These are phyloP conservation scores for Celoporthe dispersa DNA, from an alignment of 2,329 filamentous ascomycete species.

Conservation along the genomic window DNA sequence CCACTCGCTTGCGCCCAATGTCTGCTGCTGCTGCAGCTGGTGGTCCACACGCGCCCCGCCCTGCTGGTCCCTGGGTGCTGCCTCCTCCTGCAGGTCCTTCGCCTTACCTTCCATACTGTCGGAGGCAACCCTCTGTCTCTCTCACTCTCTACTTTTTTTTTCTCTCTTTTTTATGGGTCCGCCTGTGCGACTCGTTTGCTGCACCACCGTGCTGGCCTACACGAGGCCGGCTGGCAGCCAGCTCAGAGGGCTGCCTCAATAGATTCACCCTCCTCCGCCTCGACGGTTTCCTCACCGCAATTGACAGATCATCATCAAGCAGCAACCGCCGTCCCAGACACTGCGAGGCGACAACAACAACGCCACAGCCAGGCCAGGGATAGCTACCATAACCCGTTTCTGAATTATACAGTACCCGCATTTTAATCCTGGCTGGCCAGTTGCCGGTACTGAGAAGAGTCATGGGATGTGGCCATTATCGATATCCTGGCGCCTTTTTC, in stretches of 20 bases:
- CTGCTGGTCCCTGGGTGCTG: background rate
- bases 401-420: constrained; percentile 20
- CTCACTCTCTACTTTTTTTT: no score
- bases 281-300: background rate
- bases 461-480: constrained; percentile 25
- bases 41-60: background rate
- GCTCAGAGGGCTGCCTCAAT: constrained; percentile 6
- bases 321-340: background rate
- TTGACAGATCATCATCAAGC: constrained; percentile 7
- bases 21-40: constrained; percentile 1
- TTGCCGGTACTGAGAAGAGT: constrained; percentile 25
- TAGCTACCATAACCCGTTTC: constrained; percentile 18
- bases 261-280: background rate
- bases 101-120: constrained; percentile 4
- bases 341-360: background rate
- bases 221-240: background rate
- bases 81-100: constrained; percentile 2
- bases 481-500: constrained; percentile 20
- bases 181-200: background rate
- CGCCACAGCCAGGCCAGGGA: constrained; percentile 27
- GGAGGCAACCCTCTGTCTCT: constrained; percentile 10
- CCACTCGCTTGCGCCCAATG: constrained; percentile 1
- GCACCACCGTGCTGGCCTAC: background rate
- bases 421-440: constrained; percentile 13
- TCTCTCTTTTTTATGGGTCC: background rate